These are phyloP conservation scores for Chlamydomonas sphaeroides DNA, from an alignment of 139 green algal genomes.

Conservation along the genomic window DNA sequence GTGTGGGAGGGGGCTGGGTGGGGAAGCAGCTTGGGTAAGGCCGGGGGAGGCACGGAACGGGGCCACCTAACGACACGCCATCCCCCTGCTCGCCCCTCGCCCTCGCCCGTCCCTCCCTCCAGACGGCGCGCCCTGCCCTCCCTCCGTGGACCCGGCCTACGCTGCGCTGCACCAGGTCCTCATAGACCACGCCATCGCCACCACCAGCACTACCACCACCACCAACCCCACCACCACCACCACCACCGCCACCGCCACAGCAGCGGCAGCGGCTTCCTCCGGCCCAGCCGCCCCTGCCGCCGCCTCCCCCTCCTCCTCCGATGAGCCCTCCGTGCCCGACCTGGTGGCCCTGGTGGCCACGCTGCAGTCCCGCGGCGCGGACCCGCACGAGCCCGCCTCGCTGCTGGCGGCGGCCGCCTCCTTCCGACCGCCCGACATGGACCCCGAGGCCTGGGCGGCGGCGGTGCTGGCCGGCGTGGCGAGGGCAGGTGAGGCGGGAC, in stretches of 20 bases:
- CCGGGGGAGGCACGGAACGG: too few relatives aligned
- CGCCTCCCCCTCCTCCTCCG: too few relatives aligned
- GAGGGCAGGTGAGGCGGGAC: slow-evolving; percentile 13
- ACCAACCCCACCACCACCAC: too few relatives aligned
- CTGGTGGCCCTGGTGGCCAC: slow-evolving; percentile 3
- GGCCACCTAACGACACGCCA: too few relatives aligned
- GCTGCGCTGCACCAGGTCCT: slow-evolving; percentile 19
- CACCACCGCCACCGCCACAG: too few relatives aligned
- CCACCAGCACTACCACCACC: too few relatives aligned
- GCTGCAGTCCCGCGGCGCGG: slow-evolving; percentile 22
- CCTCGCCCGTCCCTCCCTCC: not conserved
- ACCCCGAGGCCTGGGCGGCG: not conserved
- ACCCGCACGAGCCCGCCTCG: not conserved
- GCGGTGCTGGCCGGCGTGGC: not conserved
- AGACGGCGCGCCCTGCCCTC: too few relatives aligned
- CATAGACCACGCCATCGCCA: not conserved
- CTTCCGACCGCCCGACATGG: not conserved
- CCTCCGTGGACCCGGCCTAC: slow-evolving; percentile 7
- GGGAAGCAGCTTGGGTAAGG: too few relatives aligned
- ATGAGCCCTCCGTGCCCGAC: slow-evolving; percentile 2
- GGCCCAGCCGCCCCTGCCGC: too few relatives aligned
- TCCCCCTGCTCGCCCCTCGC: not conserved
- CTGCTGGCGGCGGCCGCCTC: not conserved
- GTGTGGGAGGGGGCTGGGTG: too few relatives aligned
- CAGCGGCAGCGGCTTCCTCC: not conserved